Evolutionary conservation across 1,284 basidiomycete species (phyloP).

Genomic region (Neolentinus lepideus): DNA sequence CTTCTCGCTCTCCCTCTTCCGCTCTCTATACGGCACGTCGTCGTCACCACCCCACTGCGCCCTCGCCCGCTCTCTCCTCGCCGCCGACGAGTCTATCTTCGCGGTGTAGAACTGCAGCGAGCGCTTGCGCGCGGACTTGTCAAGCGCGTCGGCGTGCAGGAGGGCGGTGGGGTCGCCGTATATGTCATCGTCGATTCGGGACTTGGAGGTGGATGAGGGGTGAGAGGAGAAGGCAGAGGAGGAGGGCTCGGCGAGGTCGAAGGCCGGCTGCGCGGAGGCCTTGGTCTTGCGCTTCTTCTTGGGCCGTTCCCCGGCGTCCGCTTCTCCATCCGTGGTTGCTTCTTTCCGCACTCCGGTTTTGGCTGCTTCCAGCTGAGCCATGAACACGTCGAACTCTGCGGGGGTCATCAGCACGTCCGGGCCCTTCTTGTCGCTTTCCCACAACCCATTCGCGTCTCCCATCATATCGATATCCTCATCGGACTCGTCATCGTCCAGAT

Average conservation of each 20-base stretch:
- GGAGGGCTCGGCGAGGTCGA: constrained; percentile 71
- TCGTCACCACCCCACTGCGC: constrained; percentile 70
- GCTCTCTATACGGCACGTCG: constrained; percentile 77
- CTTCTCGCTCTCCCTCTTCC: constrained; percentile 51
- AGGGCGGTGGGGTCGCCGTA: constrained; percentile 76
- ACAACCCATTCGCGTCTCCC: constrained; percentile 16
- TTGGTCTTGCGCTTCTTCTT: constrained; percentile 32
- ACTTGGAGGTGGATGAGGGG: constrained; percentile 10
- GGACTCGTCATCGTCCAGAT: constrained; percentile 20
- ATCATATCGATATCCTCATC: constrained; percentile 13
- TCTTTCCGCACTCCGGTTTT: not conserved
- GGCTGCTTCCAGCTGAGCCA: not conserved
- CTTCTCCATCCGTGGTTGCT: constrained; percentile 21
- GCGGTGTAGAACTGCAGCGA: constrained; percentile 85
- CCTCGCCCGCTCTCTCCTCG: constrained; percentile 65
- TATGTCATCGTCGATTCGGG: constrained; percentile 35
- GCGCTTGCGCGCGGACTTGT: constrained; percentile 76
- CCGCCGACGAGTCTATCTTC: constrained; percentile 69
- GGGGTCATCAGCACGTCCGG: constrained; percentile 6
- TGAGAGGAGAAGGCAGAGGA: constrained; percentile 36
- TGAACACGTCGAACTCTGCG: constrained; percentile 3
- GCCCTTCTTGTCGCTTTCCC: constrained; percentile 17
- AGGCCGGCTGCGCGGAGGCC: constrained; percentile 31
- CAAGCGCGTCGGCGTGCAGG: constrained; percentile 63
- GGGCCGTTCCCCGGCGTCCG: constrained; percentile 14